A percentile compares a stretch with the other conserved stretches of the same genome.
phyloP scores from a whole-genome alignment of 164 flowering plant genomes.

The Tinospora cordifolia region DNA sequence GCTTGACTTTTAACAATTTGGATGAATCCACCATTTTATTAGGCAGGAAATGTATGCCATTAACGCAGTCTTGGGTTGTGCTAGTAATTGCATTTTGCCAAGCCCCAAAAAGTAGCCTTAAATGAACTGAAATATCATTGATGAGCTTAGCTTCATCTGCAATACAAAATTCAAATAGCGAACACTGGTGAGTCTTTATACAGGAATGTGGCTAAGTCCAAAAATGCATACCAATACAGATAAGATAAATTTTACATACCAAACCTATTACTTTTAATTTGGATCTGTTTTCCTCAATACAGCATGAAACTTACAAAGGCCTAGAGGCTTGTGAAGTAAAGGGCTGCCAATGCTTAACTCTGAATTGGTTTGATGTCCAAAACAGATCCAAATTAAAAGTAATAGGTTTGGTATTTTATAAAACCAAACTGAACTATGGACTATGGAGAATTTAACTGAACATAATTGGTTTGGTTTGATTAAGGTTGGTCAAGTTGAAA shows the following conservation, averaged over 20 bases:
- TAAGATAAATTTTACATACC: neutral
- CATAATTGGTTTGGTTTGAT: too few relatives aligned
- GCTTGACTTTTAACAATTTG: slow-evolving; percentile 51
- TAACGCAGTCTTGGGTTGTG: slow-evolving; percentile 40
- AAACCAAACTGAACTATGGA: too few relatives aligned
- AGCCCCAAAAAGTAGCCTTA: slow-evolving; percentile 37
- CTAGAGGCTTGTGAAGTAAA: neutral
- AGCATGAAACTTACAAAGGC: neutral
- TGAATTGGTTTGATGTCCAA: too few relatives aligned
- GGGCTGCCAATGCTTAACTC: too few relatives aligned
- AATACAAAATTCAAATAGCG: slow-evolving; percentile 9
- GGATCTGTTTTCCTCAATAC: neutral
- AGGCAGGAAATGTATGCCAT: slow-evolving; percentile 42
- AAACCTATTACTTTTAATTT: too few relatives aligned
- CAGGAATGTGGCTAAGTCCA: too few relatives aligned
- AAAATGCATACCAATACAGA: neutral
- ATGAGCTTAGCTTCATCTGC: slow-evolving; percentile 40
- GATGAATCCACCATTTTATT: slow-evolving; percentile 29
- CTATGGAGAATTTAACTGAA: too few relatives aligned
- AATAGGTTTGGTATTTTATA: too few relatives aligned
- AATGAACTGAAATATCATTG: slow-evolving; percentile 29
- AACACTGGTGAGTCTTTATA: neutral
- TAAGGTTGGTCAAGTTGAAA: too few relatives aligned
- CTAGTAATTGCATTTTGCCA: slow-evolving; percentile 35
- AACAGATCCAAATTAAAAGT: too few relatives aligned